Evolutionary conservation across 768 basidiomycete species (phyloP).

Genomic region (Neoboletus brunneissimus): DNA sequence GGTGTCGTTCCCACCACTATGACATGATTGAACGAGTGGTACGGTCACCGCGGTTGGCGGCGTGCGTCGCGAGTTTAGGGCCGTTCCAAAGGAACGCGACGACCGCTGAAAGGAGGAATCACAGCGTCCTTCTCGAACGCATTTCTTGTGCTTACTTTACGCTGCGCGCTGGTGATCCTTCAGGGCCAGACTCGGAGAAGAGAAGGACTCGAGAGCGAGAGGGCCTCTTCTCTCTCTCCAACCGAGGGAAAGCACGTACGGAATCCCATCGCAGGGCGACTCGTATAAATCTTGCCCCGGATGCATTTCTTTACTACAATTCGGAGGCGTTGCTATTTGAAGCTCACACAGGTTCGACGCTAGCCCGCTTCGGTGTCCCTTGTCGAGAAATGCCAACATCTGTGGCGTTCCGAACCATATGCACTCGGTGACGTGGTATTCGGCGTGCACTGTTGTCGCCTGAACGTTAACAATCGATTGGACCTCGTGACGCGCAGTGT

Average conservation of each 20-base stretch:
- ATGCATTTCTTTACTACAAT: not conserved
- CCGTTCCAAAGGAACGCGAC: not conserved
- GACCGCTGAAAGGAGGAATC: not conserved
- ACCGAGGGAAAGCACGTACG: not conserved
- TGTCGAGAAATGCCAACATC: not conserved
- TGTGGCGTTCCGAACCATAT: not conserved
- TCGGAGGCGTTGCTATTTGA: not conserved
- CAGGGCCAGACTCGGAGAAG: not conserved
- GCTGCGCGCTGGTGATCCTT: not conserved
- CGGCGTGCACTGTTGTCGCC: too few species aligned
- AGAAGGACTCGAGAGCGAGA: not conserved
- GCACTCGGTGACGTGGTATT: not conserved
- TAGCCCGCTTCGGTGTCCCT: not conserved
- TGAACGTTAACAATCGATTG: not conserved
- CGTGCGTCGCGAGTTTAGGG: not conserved
- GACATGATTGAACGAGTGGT: conserved; percentile 3
- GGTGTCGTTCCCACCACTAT: not conserved
- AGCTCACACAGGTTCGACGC: not conserved
- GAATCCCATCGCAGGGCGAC: not conserved
- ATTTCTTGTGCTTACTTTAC: not conserved
- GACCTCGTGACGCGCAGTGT: not conserved
- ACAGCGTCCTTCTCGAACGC: not conserved
- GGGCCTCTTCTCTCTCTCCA: not conserved
- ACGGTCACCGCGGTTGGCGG: not conserved
- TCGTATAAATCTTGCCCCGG: not conserved